Percentiles rank a stretch among this genome's conserved stretches.
These are phyloP conservation scores for Aspergillus campestris DNA, from an alignment of 495 filamentous ascomycete genomes.

Conservation along the genomic window DNA sequence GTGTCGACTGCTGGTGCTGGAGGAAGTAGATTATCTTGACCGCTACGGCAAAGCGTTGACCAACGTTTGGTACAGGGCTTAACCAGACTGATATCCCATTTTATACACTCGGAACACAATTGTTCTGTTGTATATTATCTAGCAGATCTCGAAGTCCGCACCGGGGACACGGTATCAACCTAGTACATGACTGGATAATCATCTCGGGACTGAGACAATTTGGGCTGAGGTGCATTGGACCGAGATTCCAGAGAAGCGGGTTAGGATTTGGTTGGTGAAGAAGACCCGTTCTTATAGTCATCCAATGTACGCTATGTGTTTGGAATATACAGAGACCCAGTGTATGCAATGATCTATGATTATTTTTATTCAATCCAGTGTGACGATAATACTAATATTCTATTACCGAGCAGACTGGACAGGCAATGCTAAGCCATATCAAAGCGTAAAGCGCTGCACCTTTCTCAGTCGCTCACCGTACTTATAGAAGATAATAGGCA, in stretches of 20 bases:
- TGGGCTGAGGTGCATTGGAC: background rate
- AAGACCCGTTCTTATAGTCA: background rate
- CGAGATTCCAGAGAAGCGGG: background rate
- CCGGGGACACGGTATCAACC: background rate
- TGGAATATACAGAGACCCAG: too few relatives aligned
- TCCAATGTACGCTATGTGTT: too few relatives aligned
- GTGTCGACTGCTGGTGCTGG: slow-evolving; percentile 1
- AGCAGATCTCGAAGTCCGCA: background rate
- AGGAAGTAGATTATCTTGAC: too few relatives aligned
- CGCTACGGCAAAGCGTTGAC: too few relatives aligned
- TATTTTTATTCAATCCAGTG: too few relatives aligned
- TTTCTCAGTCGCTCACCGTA: slow-evolving; percentile 36
- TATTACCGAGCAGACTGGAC: too few relatives aligned
- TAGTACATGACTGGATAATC: background rate
- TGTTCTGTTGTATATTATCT: slow-evolving; percentile 1
- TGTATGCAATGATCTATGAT: too few relatives aligned
- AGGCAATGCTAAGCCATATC: too few relatives aligned
- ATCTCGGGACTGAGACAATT: background rate
- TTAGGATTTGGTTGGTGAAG: background rate
- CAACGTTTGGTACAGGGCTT: too few relatives aligned
- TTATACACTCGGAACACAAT: slow-evolving; percentile 1
- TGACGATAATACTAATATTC: too few relatives aligned
- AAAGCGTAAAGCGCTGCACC: too few relatives aligned
- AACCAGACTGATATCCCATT: too few relatives aligned
- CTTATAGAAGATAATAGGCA: slow-evolving; percentile 58